Evolutionary conservation across 805 yeast genomes (phyloP).

Genomic region (Ogataea trehaloabstinens): DNA sequence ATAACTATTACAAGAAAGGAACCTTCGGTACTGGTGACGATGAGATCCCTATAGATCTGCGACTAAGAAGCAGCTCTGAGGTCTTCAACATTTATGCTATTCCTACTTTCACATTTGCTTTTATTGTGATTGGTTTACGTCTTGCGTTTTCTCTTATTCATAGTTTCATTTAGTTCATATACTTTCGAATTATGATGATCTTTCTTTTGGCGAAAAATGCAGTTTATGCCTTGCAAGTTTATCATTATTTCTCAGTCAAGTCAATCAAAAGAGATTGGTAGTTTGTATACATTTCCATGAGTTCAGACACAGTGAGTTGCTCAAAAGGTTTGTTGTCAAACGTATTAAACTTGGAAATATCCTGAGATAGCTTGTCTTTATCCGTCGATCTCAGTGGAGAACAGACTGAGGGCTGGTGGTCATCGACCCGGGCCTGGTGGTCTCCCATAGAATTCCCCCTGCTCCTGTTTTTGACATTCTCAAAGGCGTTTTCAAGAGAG

Average conservation of each 20-base stretch:
- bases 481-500: constrained; percentile 34
- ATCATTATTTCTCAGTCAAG: background rate
- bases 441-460: constrained; percentile 25
- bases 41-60: constrained; percentile 19
- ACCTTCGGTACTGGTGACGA: constrained; percentile 37
- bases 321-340: constrained; percentile 27
- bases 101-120: constrained; percentile 15
- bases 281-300: constrained; percentile 26
- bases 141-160: no score
- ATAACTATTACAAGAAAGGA: constrained; percentile 56
- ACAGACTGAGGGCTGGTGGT: constrained; percentile 1
- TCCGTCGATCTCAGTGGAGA: background rate
- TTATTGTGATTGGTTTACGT: constrained; percentile 4
- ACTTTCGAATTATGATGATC: no score
- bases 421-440: constrained; percentile 3
- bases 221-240: background rate
- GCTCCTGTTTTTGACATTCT: constrained; percentile 30
- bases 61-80: constrained; percentile 22
- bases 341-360: constrained; percentile 13
- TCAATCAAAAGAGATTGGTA: constrained; percentile 26
- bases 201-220: no score
- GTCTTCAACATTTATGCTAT: constrained; percentile 27
- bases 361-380: constrained; percentile 2
- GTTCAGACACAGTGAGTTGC: constrained; percentile 27
- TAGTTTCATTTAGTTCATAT: no score